A percentile compares a stretch with the other conserved stretches of the same genome.
Evolutionary conservation across 306 rosid species (phyloP).

Genomic region (Astragalus membranaceus): DNA sequence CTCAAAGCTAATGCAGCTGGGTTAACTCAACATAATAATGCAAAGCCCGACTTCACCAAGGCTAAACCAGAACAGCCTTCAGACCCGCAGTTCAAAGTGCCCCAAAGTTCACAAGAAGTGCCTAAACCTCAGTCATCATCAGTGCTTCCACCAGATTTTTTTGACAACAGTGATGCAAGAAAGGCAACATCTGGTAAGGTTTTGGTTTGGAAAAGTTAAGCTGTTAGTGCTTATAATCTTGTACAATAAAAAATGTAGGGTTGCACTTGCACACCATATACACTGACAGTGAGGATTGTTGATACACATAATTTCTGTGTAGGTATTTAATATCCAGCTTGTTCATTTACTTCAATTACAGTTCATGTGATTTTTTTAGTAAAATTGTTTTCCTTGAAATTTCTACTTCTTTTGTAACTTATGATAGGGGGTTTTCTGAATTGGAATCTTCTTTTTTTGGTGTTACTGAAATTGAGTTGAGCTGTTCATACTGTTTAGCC

Average conservation of each 20-base stretch:
- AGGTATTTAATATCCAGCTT: neutral
- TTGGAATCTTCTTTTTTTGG: neutral
- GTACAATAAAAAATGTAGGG: neutral
- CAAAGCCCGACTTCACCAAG: slow-evolving; percentile 38
- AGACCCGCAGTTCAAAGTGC: slow-evolving; percentile 21
- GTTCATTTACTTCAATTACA: slow-evolving; percentile 6
- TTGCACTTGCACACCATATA: neutral
- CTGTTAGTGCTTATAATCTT: neutral
- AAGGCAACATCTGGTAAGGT: slow-evolving; percentile 44
- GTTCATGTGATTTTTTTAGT: neutral
- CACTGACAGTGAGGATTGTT: neutral
- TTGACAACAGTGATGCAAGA: slow-evolving; percentile 44
- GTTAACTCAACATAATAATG: slow-evolving; percentile 32
- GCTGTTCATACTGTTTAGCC: too few species aligned
- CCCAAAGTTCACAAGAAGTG: slow-evolving; percentile 29
- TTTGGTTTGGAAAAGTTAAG: slow-evolving; percentile 17
- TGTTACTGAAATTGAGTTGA: neutral
- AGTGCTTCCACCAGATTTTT: slow-evolving; percentile 74
- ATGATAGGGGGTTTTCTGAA: neutral
- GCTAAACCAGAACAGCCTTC: slow-evolving; percentile 32
- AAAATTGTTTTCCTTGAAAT: neutral
- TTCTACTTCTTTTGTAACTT: neutral
- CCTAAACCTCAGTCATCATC: slow-evolving; percentile 44
- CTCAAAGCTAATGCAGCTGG: slow-evolving; percentile 72
- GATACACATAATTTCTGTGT: neutral